Evolutionary conservation across 1,139 yeast species (phyloP), one percentile per base, ranked within the genome.

Genomic region (Candida gigantensis): DNA sequence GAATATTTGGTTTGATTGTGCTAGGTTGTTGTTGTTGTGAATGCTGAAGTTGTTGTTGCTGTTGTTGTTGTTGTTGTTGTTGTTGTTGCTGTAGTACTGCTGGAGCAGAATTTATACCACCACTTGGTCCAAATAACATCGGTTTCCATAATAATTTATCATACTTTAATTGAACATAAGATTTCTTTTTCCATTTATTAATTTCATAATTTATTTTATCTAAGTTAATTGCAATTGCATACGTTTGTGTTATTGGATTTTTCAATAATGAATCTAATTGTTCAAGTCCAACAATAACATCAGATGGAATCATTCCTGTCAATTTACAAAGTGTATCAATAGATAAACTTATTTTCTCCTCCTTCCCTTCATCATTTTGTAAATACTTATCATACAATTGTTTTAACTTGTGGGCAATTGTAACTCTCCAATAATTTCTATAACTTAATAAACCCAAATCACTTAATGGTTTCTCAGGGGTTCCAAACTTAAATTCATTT

Each of bases 391-490:
- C 44, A 34, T 61, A 52, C 7, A 81, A 48, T 7, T 59, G 60
- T 28, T 49, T 50, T 28, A 68, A 50, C 34, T 58, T 57, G 27
- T 50, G 67, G 15, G 89, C 84, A 13, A 87, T 65, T 5, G 83
- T 68, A 2, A 80, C 62, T 48, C 77, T 81, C 97, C 98, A 92
- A 57, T 85, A 92, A 50, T 82, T 85, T 46, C 95, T 68, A 58
- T 92, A 92, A 46, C 96, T 85, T 21, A 86, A 62, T 33, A 89
- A 65, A 0, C 98, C 98, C 38, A 90, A 65, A 48, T 85, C 94
- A 50, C 95, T 83, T 37, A 92, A 68, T 0, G 98, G 97, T 53
- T 90, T 90, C 51, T 92, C 98, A 0, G 98, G 98, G 0, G 97
- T 86, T 0, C 98, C 98, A 39, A 76, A 75, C 43, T 81, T 82